Evolutionary conservation across 2,329 filamentous ascomycete species (phyloP), one percentile per base, ranked within the genome.

Genomic region (Anisogramma anomala): DNA sequence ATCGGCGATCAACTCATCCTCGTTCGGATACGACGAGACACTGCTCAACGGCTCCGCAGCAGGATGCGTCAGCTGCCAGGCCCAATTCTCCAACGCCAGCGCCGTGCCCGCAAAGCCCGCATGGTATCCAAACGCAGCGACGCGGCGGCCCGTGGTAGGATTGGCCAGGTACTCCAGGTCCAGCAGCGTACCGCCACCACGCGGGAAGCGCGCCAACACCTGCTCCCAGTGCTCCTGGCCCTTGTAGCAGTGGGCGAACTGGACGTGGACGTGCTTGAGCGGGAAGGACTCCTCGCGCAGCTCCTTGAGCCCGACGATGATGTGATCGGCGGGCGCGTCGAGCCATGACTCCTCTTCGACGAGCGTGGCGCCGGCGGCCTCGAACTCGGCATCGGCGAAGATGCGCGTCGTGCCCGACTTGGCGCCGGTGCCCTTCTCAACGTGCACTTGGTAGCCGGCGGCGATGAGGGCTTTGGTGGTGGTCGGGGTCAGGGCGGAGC

Each of bases 121-220:
- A 37, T 47, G 44, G 34, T 47, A 47, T 11, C 80, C 74, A 53
- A 86, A 85, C 1, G 79, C 78, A 7, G 80, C 79, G 1, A 88
- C 79, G 47, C 84, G 67, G 34, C 82, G 69, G 27, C 83, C 83
- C 22, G 66, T 70, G 49, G 79, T 74, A 20, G 44, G 44, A 51
- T 93, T 82, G 28, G 76, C 74, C 27, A 95, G 69, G 59, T 94
- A 95, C 58, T 94, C 88, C 27, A 95, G 72, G 55, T 95, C 88
- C 45, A 87, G 75, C 11, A 95, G 74, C 0, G 75, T 80, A 51
- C 85, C 84, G 41, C 78, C 77, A 43, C 84, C 86, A 18, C 77
- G 72, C 20, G 82, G 73, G 60, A 87, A 95, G 42, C 88, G 74
- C 43, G 77, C 71, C n/a, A 94, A 75, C 5, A 86, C 83, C 31